Percentiles rank a stretch among this genome's conserved stretches.
phyloP scores from a whole-genome alignment of 257 asterid genomes.

The Ilex asprella region DNA sequence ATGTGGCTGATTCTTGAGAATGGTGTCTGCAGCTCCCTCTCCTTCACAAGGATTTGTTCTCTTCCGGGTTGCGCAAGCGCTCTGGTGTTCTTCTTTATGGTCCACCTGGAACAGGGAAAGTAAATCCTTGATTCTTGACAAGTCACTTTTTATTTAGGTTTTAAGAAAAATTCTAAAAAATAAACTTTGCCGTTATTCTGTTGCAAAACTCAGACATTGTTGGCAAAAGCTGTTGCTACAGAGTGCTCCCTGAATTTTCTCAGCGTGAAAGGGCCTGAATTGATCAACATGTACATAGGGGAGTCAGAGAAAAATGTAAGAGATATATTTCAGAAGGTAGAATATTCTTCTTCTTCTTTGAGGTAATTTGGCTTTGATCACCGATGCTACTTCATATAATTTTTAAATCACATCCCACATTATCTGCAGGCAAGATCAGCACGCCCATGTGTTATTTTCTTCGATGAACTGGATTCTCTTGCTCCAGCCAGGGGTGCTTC shows the following conservation, averaged over 20 bases:
- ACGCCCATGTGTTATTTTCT: conserved; percentile 96
- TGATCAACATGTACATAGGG: conserved; percentile 99
- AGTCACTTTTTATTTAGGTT: conserved; percentile 7
- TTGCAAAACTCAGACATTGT: conserved; percentile 62
- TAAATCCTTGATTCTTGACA: conserved; percentile 24
- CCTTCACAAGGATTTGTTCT: conserved; percentile 88
- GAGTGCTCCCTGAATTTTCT: conserved; percentile 94
- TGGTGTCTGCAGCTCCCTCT: conserved; percentile 71
- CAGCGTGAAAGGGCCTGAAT: conserved; percentile 96
- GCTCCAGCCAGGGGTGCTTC: conserved; percentile 99
- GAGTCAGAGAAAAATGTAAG: conserved; percentile 93
- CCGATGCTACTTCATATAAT: background rate
- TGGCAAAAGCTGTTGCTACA: conserved; percentile 98
- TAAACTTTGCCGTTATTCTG: conserved; percentile 12
- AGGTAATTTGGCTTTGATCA: background rate
- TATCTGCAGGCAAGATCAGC: conserved; percentile 85
- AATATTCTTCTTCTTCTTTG: conserved; percentile 6
- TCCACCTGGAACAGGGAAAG: conserved; percentile 99
- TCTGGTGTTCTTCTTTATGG: conserved; percentile 99
- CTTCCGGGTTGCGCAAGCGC: conserved; percentile 95
- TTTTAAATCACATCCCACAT: conserved; percentile 13
- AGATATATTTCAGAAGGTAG: conserved; percentile 94
- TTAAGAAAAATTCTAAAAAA: conserved; percentile 9
- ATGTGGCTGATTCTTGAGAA: conserved; percentile 20
- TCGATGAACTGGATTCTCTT: conserved; percentile 96